Percentiles rank a stretch among this genome's conserved stretches.
These are phyloP conservation scores for Yarrowia divulgata DNA, from an alignment of 805 yeast genomes.

Conservation along the genomic window DNA sequence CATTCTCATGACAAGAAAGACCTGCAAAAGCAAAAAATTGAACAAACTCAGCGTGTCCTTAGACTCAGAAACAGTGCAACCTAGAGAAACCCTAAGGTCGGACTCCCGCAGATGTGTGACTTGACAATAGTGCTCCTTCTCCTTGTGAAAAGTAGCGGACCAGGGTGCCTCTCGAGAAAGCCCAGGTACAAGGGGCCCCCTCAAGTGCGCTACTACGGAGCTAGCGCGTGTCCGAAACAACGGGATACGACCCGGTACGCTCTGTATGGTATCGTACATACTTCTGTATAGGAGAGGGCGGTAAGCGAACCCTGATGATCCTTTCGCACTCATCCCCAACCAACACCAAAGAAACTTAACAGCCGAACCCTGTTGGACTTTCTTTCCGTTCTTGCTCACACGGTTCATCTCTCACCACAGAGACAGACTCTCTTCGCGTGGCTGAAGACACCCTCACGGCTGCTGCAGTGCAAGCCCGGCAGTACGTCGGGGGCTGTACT, in stretches of 20 bases:
- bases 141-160: background rate
- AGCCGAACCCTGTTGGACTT: slow-evolving; percentile 1
- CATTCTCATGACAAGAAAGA: background rate
- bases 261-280: too few species aligned
- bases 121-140: background rate
- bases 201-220: background rate
- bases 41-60: background rate
- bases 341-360: slow-evolving; percentile 5
- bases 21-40: slow-evolving; percentile 1
- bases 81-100: slow-evolving; percentile 3
- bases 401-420: background rate
- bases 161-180: too few species aligned
- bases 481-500: background rate
- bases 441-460: slow-evolving; percentile 1
- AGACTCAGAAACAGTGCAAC: slow-evolving; percentile 16
- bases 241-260: too few species aligned
- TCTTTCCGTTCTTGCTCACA: background rate
- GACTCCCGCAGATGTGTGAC: background rate
- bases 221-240: background rate
- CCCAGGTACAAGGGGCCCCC: background rate
- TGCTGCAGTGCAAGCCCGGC: slow-evolving; percentile 8
- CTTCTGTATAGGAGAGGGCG: background rate
- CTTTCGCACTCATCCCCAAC: background rate
- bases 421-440: slow-evolving; percentile 12
- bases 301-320: slow-evolving; percentile 14